Base-by-base conservation (phyloP, 2,329 filamentous ascomycete species). In the Davidsoniella neocaledoniae region DNA sequence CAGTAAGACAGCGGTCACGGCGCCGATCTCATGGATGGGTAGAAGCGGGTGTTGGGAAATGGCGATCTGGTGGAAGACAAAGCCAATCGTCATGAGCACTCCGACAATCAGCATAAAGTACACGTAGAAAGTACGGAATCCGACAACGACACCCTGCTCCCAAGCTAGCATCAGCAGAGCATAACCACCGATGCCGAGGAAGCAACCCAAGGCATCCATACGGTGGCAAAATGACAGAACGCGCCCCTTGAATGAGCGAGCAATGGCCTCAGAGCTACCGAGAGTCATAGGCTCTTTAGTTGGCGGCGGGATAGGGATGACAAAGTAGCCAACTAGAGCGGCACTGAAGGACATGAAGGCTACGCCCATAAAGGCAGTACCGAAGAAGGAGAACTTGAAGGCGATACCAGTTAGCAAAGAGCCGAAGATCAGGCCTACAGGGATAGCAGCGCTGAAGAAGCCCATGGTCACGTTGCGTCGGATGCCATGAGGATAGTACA, bases 161-260 rank as follows among this genome's bases (percentile, higher is more conserved):
- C 76, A 81, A 0, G 77, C 73, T 55, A 83, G 74, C 57, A 81
- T 81, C 60, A 83, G 68, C 16, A 83, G 64, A 0, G 79, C 65
- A 23, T 83, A 63, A 0, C 70, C 71, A 0, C 66, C 63, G 16
- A 81, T 66, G 1, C 78, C 77, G 0, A 63, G 56, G 0, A 62
- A 29, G 0, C 63, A 64, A 1, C 67, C 68, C 0, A 61, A 60
- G 5, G 68, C 50, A 38, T 72, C 69, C 12, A 71, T 46, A 23
- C 49, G 49, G 14, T 38, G 38, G 21, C 38, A 43, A 26, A 51
- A 51, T 4, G 33, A 37, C 12, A 21, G 7, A 5, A 23, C 10
- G 16, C 43, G 42, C n/a, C 33, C 17, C 41, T 41, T 41, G 10
- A n/a, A 23, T 14, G 49, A 26, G 25, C 38, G 46, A n/a, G 41